Evolutionary conservation across 106 monocot species (phyloP).

Genomic region (Apostasia shenzhenica): DNA sequence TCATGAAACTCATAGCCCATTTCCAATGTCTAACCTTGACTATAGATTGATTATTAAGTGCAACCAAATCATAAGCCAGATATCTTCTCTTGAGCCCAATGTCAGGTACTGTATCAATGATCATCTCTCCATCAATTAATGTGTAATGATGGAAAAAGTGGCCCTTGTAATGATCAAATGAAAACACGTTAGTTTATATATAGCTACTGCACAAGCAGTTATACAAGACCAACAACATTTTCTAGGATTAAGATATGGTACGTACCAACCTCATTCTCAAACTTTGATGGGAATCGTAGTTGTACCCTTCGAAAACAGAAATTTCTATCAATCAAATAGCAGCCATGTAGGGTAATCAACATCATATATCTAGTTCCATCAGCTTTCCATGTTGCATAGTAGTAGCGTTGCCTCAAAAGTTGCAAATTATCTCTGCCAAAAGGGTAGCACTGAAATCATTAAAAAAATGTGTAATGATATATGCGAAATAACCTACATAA

Average conservation of each 20-base stretch:
- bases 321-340: conserved; percentile 88
- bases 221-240: background rate
- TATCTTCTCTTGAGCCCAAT: conserved; percentile 78
- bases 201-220: background rate
- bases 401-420: conserved; percentile 82
- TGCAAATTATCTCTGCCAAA: conserved; percentile 80
- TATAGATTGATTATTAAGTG: conserved; percentile 51
- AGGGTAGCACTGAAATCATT: too few relatives aligned
- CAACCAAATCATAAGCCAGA: conserved; percentile 88
- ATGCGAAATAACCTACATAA: too few relatives aligned
- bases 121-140: conserved; percentile 98
- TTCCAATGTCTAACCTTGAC: conserved; percentile 49
- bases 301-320: conserved; percentile 92
- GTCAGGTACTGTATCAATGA: conserved; percentile 78
- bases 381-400: conserved; percentile 99
- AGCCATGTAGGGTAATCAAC: conserved; percentile 76
- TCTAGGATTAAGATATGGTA: conserved; percentile 9
- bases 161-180: conserved; percentile 34
- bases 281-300: conserved; percentile 76
- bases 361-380: conserved; percentile 99
- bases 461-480: too few relatives aligned
- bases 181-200: background rate
- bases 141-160: conserved; percentile 48
- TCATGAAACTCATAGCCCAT: too few relatives aligned
- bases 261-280: conserved; percentile 37